These are phyloP conservation scores for Colletotrichum sp. DNA, from an alignment of 2,329 filamentous ascomycete species.

Conservation along the genomic window DNA sequence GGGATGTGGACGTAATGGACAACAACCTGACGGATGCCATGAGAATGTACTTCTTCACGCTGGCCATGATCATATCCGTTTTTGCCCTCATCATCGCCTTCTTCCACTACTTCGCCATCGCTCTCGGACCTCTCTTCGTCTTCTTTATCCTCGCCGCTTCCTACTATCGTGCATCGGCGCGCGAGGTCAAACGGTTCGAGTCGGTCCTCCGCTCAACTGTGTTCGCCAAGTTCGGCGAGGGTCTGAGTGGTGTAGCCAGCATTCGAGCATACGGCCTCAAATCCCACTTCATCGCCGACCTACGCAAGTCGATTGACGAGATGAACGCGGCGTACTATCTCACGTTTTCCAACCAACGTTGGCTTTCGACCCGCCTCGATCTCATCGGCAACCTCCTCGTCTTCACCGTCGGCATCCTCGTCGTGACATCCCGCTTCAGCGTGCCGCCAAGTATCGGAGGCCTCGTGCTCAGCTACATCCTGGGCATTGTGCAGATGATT, in stretches of 20 bases:
- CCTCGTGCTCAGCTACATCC: conserved; percentile 89
- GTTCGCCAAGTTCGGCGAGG: conserved; percentile 91
- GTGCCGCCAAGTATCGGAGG: conserved; percentile 86
- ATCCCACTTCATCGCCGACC: conserved; percentile 72
- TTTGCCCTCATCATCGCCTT: conserved; percentile 93
- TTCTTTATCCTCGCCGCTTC: conserved; percentile 82
- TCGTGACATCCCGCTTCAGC: conserved; percentile 88
- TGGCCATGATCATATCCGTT: conserved; percentile 81
- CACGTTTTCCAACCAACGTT: conserved; percentile 94
- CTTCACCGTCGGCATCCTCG: conserved; percentile 86
- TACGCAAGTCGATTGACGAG: conserved; percentile 79
- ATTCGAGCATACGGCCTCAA: conserved; percentile 90
- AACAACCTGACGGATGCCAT: conserved; percentile 89
- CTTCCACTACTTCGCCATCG: conserved; percentile 83
- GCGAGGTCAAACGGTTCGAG: conserved; percentile 94
- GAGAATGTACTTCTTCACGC: conserved; percentile 88
- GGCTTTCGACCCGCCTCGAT: conserved; percentile 87
- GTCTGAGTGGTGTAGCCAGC: conserved; percentile 80
- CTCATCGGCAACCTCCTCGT: conserved; percentile 83
- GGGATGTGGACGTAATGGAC: conserved; percentile 97
- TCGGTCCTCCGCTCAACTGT: conserved; percentile 85
- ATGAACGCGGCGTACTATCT: conserved; percentile 96
- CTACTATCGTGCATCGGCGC: conserved; percentile 90
- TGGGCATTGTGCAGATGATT: conserved; percentile 92
- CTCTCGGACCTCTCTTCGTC: conserved; percentile 68